Evolutionary conservation across 129 eudicot species (phyloP), one percentile per base, ranked within the genome.

Genomic region (Centrapalus pauciflorus): DNA sequence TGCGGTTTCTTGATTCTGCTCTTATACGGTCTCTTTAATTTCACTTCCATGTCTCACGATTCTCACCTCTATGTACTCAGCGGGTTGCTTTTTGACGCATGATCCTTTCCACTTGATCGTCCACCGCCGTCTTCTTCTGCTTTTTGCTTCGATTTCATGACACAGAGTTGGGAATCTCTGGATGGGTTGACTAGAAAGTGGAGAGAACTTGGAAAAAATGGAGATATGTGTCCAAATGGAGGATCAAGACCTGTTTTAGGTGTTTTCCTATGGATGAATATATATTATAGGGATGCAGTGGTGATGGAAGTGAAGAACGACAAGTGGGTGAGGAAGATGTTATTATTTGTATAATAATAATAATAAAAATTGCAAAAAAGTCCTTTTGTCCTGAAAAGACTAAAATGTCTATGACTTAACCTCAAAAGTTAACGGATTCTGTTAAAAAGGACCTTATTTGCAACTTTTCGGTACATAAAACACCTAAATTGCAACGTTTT

Each of bases 221-320:
- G 96, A 89, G 98, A 88, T 61, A 86, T 93, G 98, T 96, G 96
- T 25, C 96, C 96, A 50, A 88, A 93, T 60, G 96, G 98, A 1
- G 98, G 82, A 63, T 83, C 91, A 33, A 85, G 92, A 70, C 88
- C 96, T 11, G 83, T 93, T 50, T 77, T 79, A 23, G 98, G 98
- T 23, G 92, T 72, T 88, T 93, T 84, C 98, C 98, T 2, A 87
- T 93, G 55, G 98, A 88, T 68, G 92, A 93, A n/a, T n/a, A n/a
- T n/a, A 60, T 85, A 81, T 82, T 88, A 86, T 46, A 83, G 80
- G 55, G 95, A 88, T 76, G 95, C 84, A 7, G 95, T 84, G 34
- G 98, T 85, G 74, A 81, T 93, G 96, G 87, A 88, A 67, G 37
- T 81, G 65, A 82, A 75, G 29, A 85, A 81, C 50, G 87, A 84